Conservation (phyloP, 1,284 basidiomycete genomes). For the Meripilus lineatus region DNA sequence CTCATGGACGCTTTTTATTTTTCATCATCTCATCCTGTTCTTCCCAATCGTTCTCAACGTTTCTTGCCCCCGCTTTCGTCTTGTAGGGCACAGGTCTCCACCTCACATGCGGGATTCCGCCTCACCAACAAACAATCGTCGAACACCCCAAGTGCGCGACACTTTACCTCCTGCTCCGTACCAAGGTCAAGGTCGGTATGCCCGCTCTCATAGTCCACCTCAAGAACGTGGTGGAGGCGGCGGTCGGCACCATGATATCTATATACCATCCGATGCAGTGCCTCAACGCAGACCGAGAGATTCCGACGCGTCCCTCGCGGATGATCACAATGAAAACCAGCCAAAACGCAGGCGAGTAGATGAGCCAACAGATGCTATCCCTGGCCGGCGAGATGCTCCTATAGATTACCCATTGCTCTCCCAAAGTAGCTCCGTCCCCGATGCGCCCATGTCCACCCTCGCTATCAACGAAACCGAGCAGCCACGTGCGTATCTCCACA, state of each 20-base stretch:
- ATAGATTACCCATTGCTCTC: constrained; percentile 17
- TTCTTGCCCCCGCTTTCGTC: constrained; percentile 34
- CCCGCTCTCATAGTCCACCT: constrained; percentile 15
- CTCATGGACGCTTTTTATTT: constrained; percentile 41
- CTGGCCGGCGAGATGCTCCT: constrained; percentile 7
- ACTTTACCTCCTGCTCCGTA: constrained; percentile 2
- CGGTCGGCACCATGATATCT: constrained; percentile 8
- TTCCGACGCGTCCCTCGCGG: constrained; percentile 12
- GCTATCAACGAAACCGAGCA: constrained; percentile 25
- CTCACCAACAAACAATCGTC: constrained; percentile 14
- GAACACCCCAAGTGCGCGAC: constrained; percentile 10
- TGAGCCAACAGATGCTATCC: constrained; percentile 9
- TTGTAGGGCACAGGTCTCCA: constrained; percentile 53
- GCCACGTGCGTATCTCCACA: constrained; percentile 35
- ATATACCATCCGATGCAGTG: constrained; percentile 16
- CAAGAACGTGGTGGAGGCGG: constrained; percentile 9
- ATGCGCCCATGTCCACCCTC: constrained; percentile 13
- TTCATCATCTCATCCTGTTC: constrained; percentile 28
- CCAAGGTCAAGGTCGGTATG: constrained; percentile 15
- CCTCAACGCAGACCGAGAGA: constrained; percentile 28
- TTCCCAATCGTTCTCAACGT: constrained; percentile 31
- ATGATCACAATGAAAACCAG: constrained; percentile 19
- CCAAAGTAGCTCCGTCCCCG: constrained; percentile 13
- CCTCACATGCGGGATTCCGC: constrained; percentile 20
- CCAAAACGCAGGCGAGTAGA: constrained; percentile 31